These are phyloP conservation scores for Cryphonectria carpinicola DNA, from an alignment of 2,329 filamentous ascomycete species.

Conservation along the genomic window DNA sequence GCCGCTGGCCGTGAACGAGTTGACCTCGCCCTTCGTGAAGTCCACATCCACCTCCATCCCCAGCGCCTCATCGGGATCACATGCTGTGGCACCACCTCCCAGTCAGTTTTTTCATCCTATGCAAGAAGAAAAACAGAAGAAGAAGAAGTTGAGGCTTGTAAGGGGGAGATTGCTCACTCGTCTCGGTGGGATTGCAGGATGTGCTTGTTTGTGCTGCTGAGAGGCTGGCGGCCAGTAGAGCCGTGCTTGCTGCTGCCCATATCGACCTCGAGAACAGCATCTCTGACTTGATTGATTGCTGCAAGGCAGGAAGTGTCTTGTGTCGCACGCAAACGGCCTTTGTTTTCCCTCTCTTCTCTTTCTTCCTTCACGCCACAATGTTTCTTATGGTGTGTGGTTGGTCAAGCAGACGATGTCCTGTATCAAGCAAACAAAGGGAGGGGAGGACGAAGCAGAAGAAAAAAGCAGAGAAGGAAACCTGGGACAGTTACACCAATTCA, in stretches of 20 bases:
- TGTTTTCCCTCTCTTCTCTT: neutral
- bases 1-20: constrained; percentile 72
- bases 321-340: neutral
- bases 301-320: neutral
- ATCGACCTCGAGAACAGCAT: constrained; percentile 34
- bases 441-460: neutral
- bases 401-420: neutral
- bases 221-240: constrained; percentile 30
- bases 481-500: neutral
- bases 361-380: neutral
- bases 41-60: constrained; percentile 83
- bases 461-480: neutral
- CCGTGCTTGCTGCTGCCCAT: constrained; percentile 29
- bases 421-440: neutral
- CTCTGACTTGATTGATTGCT: constrained; percentile 5
- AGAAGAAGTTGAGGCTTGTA: neutral
- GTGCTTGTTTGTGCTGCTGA: constrained; percentile 39
- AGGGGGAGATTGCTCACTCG: constrained; percentile 32
- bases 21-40: constrained; percentile 77
- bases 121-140: too few relatives aligned
- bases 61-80: constrained; percentile 77
- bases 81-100: constrained; percentile 54
- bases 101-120: constrained; percentile 23
- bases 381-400: neutral
- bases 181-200: constrained; percentile 38